Conservation (phyloP, 495 filamentous ascomycete genomes). For the Cairneyella variabilis region DNA sequence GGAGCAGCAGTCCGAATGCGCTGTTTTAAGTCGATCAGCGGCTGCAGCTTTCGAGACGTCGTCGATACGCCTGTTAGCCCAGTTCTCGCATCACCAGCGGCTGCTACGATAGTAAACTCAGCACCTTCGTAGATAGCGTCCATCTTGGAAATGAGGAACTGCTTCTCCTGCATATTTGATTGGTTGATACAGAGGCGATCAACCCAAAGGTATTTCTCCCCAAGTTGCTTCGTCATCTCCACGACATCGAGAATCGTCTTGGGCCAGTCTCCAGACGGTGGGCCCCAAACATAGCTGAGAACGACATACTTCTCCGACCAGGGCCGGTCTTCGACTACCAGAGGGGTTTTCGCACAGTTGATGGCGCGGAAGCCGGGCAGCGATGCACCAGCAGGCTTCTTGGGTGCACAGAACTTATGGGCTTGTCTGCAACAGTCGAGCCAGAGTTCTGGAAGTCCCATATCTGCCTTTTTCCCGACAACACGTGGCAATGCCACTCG, state of each 20-base stretch:
- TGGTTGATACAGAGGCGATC: conserved; percentile 31
- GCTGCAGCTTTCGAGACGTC: not conserved
- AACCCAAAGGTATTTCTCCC: conserved; percentile 26
- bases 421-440: not conserved
- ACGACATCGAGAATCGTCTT: conserved; percentile 21
- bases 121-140: conserved; percentile 26
- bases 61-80: not conserved
- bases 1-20: not conserved
- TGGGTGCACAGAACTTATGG: not conserved
- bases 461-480: not conserved
- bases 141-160: conserved; percentile 25
- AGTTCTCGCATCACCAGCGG: conserved; percentile 7
- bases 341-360: not conserved
- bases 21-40: not conserved
- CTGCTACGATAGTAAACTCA: conserved; percentile 26
- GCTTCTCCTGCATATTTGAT: conserved; percentile 21
- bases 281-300: conserved; percentile 25
- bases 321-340: not conserved
- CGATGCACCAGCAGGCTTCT: not conserved
- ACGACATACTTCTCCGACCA: conserved; percentile 18
- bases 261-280: conserved; percentile 4
- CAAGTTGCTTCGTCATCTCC: conserved; percentile 10
- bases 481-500: not conserved
- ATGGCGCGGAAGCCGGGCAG: not conserved
- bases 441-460: not conserved